Conservation (phyloP, 257 asterid genomes). For the Solanum pinnatisectum region DNA sequence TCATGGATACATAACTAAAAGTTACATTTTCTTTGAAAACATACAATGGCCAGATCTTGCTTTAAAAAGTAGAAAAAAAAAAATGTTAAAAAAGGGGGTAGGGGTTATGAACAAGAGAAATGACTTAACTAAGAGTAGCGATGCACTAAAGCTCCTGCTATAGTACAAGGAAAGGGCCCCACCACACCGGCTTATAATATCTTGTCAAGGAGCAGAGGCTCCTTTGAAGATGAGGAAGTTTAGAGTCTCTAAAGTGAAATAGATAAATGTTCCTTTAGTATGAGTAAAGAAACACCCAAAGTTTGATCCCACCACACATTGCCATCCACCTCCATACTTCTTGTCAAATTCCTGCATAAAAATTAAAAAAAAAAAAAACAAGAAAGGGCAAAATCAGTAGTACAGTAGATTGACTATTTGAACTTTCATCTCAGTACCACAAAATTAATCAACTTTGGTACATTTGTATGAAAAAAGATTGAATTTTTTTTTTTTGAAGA, state of each 20-base stretch:
- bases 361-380: too few relatives aligned
- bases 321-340: slow-evolving; percentile 88
- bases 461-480: background rate
- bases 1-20: background rate
- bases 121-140: background rate
- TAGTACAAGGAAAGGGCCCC: too few relatives aligned
- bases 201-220: slow-evolving; percentile 26
- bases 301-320: slow-evolving; percentile 91
- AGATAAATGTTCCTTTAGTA: slow-evolving; percentile 71
- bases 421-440: background rate
- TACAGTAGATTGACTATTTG: background rate
- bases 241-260: slow-evolving; percentile 77
- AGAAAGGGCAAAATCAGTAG: background rate
- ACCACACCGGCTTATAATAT: background rate
- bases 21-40: background rate
- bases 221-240: slow-evolving; percentile 89
- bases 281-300: slow-evolving; percentile 94
- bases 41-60: background rate
- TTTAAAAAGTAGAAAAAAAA: background rate
- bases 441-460: background rate
- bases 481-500: background rate
- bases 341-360: slow-evolving; percentile 72
- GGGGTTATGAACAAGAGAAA: background rate
- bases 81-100: background rate
- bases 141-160: background rate